Base-by-base conservation (phyloP, 768 basidiomycete genomes). In the Collybiopsis confluens region DNA sequence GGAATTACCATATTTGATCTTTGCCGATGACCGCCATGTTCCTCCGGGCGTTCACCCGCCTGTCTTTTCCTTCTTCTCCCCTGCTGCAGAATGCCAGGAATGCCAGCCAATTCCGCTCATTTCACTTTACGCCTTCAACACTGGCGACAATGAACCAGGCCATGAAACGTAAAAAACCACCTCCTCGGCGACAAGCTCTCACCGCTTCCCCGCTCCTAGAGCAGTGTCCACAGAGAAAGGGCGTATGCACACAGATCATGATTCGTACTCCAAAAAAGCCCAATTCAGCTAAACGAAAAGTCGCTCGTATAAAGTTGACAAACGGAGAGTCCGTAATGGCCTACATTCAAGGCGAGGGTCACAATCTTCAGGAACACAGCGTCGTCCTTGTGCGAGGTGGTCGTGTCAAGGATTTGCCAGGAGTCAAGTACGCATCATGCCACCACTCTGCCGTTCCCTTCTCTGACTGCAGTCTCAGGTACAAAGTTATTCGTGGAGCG, bases 201-300 rank as follows among this genome's bases (percentile, higher is more conserved):
- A 73, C 81, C n/a, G 82, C 77, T 60, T 86, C 95, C 0, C 97
- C 97, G 0, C 81, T 95, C 9, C 80, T 99, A 16, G 74, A 88
- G 50, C 75, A 68, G 23, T 86, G 82, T 63, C 90, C 89, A 6
- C 95, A 98, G 73, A 82, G 84, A 62, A 97, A 97, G 65, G 97
- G 91, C 44, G 94, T 99, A 56, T 91, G 91, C 68, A 82, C 87
- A 37, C 83, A 85, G 58, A 77, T 92, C 37, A 82, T 85, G 60
- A 90, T 85, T 49, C 82, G 80, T 59, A 90, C 85, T 62, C 97
- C 97, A 21, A 97, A 93, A 77, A 99, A 99, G 66, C 97, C 97
- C 58, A 99, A 99, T 70, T 98, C 96, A 10, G 95, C 95, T 35
- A 93, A 97, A 65, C 91, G 97, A 56, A 98, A 98, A 74, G 92